These are phyloP conservation scores for Hypomyces rosellus DNA, from an alignment of 2,329 filamentous ascomycete genomes.

Conservation along the genomic window DNA sequence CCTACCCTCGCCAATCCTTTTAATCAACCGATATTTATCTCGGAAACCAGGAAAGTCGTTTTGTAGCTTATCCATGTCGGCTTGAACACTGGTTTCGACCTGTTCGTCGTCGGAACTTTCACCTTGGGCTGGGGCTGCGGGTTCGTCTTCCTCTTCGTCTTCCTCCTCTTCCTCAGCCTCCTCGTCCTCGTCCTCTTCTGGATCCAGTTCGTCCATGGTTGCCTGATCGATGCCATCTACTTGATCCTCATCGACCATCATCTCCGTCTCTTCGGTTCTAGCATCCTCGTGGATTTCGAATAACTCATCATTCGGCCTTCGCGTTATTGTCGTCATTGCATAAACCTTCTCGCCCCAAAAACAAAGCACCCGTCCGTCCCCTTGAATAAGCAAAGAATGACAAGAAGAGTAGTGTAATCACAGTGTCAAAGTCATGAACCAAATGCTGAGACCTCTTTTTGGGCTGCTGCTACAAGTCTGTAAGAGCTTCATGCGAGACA, in stretches of 20 bases:
- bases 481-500: not conserved
- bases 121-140: constrained; percentile 21
- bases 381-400: too few species aligned
- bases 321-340: constrained; percentile 7
- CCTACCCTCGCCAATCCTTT: constrained; percentile 91
- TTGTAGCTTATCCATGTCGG: constrained; percentile 84
- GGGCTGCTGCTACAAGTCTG: not conserved
- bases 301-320: constrained; percentile 27
- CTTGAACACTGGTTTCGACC: constrained; percentile 62
- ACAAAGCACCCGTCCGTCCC: too few species aligned
- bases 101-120: constrained; percentile 53
- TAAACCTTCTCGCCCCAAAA: not conserved
- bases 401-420: too few species aligned
- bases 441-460: not conserved
- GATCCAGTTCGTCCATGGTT: constrained; percentile 19
- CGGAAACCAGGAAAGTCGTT: constrained; percentile 77
- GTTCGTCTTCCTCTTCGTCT: constrained; percentile 24
- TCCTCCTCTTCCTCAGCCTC: constrained; percentile 24
- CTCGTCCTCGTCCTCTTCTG: constrained; percentile 23
- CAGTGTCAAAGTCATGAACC: too few species aligned
- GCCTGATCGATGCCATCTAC: constrained; percentile 20
- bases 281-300: constrained; percentile 47
- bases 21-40: constrained; percentile 81
- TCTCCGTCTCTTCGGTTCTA: constrained; percentile 43
- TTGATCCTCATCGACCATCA: constrained; percentile 40